Evolutionary conservation across 192 early-diverging fungal genomes (phyloP).

Genomic region (Thamnidium elegans): DNA sequence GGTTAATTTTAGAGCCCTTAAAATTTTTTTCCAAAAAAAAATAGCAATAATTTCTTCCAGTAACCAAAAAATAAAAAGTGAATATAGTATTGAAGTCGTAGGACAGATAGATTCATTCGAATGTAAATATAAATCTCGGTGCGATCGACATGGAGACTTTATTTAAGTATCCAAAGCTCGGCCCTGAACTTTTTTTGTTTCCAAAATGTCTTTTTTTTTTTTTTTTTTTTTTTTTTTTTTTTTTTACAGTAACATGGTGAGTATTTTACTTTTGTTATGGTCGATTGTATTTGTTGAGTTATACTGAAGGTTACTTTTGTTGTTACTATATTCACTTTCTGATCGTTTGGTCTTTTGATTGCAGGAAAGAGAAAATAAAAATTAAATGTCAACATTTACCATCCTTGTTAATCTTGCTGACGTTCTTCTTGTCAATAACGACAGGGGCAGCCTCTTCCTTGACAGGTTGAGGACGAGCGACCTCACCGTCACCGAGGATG

Average conservation of each 20-base stretch:
- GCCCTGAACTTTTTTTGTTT: neutral
- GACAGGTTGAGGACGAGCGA: slow-evolving; percentile 42
- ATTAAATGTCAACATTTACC: slow-evolving; percentile 8
- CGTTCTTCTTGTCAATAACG: slow-evolving; percentile 41
- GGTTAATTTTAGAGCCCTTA: neutral
- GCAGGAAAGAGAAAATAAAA: neutral
- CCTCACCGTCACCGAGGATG: slow-evolving; percentile 62
- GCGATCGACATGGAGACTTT: no score
- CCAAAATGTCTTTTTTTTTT: no score
- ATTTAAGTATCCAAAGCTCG: no score
- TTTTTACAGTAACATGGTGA: neutral
- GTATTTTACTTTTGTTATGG: neutral
- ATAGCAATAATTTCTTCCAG: no score
- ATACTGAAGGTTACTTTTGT: neutral
- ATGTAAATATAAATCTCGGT: no score
- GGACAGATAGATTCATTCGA: no score
- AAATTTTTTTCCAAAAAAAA: neutral
- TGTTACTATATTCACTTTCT: neutral
- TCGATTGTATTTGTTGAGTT: neutral
- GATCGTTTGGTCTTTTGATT: neutral
- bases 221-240: no score
- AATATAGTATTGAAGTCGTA: no score
- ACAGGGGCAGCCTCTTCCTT: slow-evolving; percentile 21
- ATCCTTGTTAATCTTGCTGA: slow-evolving; percentile 34
- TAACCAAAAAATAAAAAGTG: no score